Percentiles rank a stretch among this genome's conserved stretches.
These are phyloP conservation scores for Canna indica DNA, from an alignment of 176 grass and related monocot genomes.

Conservation along the genomic window DNA sequence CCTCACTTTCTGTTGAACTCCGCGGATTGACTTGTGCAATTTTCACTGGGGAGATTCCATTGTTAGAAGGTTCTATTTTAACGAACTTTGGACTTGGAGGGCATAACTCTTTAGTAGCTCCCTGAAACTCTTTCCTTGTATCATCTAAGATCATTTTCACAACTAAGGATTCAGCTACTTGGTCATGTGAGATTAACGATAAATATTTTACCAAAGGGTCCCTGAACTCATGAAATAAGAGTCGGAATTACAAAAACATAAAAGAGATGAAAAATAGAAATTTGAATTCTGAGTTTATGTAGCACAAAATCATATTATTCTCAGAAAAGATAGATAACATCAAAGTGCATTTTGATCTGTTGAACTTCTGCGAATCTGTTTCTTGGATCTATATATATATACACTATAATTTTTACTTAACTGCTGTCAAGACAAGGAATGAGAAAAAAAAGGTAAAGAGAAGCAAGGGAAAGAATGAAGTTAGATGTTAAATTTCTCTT, in stretches of 20 bases:
- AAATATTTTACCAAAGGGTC: conserved; percentile 58
- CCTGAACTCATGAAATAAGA: conserved; percentile 28
- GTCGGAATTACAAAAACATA: background rate
- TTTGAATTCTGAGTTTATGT: no score
- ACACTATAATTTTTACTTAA: no score
- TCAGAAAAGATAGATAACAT: no score
- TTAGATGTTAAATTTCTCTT: no score
- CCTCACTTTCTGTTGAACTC: conserved; percentile 57
- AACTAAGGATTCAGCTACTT: conserved; percentile 16
- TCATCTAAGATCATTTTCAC: conserved; percentile 12
- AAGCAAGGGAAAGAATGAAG: no score
- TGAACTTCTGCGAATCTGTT: no score
- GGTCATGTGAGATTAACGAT: conserved; percentile 37
- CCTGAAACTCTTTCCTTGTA: conserved; percentile 22
- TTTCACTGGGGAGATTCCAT: conserved; percentile 62
- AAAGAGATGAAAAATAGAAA: no score
- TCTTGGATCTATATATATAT: no score
- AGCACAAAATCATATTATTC: no score
- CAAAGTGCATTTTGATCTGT: no score
- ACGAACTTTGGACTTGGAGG: conserved; percentile 18
- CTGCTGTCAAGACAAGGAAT: no score
- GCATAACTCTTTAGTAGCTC: conserved; percentile 13
- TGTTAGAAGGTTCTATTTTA: conserved; percentile 26
- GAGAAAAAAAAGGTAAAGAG: no score
- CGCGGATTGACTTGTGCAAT: conserved; percentile 87